Evolutionary conservation across 352 stramenopile species (phyloP), one percentile per base, ranked within the genome.

Genomic region (Globisporangium lucens): DNA sequence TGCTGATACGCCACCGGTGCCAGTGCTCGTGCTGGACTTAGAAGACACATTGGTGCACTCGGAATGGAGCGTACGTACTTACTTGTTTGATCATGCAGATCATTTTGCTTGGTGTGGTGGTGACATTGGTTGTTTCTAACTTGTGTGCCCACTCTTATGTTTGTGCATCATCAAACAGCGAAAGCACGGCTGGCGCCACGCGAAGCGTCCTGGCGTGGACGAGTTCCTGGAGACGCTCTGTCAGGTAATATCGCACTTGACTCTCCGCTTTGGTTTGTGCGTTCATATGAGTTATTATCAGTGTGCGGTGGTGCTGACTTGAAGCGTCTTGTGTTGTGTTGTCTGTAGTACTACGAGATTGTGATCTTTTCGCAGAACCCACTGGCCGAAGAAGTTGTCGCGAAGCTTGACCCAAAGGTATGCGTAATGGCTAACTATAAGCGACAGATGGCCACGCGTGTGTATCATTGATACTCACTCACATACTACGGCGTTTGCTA

Each of bases 21-120:
- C 88, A 0, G 86, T 93, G 72, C 77, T 96, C 10, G 85, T 96
- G 29, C 66, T 96, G n/a, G 88, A 91, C 13, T 74, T 96, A 1
- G 88, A 96, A 77, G 88, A 96, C 67, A 93, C 87, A 24, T 75
- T 96, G 22, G 83, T 96, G 72, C 88, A 96, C 63, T 96, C 88
- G 10, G 88, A 96, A 65, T 96, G 86, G 88, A 93, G 81, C 72
- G 86, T 96, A 92, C 69, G 88, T 89, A 2, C 7, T 17, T 29
- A n/a, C 63, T 58, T 43, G 36, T 43, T 43, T n/a, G 43, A 13
- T n/a, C 13, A n/a, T 47, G 15, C 41, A n/a, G 41, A 49, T 49
- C 43, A 22, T n/a, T 17, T 49, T 43, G 36, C 20, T 73, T 30
- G 29, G 0, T 35, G 7, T 13, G 17, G 35, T 41, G 60, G 22